Percentiles rank a stretch among this genome's conserved stretches.
Conservation (phyloP, 768 basidiomycete genomes). For the Coprinellus aureogranulatus region DNA sequence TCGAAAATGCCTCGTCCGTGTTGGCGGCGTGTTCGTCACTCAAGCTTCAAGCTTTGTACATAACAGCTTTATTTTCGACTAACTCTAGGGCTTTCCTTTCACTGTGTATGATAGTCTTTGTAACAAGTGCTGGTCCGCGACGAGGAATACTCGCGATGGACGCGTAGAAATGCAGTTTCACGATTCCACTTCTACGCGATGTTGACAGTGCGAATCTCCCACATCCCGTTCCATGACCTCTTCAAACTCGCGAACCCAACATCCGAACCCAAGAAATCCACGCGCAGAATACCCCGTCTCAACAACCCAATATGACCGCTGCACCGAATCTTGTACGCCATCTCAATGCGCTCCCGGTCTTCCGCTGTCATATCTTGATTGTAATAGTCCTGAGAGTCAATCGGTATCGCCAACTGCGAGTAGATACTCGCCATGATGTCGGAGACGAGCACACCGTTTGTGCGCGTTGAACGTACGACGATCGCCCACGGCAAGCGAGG, state of each 20-base stretch:
- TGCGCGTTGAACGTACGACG: slow-evolving; percentile 6
- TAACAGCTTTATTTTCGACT: no score
- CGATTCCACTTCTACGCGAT: background rate
- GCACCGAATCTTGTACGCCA: slow-evolving; percentile 9
- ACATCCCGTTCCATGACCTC: slow-evolving; percentile 4
- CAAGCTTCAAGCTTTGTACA: no score
- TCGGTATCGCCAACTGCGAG: slow-evolving; percentile 6
- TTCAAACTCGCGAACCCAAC: slow-evolving; percentile 7
- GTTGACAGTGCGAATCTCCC: slow-evolving; percentile 8
- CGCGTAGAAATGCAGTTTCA: background rate
- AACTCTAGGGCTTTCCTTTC: no score
- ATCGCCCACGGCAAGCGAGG: slow-evolving; percentile 16
- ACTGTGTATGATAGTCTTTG: no score
- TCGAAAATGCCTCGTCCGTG: no score
- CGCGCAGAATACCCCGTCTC: slow-evolving; percentile 1
- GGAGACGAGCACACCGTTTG: slow-evolving; percentile 10
- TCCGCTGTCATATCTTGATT: slow-evolving; percentile 11
- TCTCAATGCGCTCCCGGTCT: slow-evolving; percentile 13
- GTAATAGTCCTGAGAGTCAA: slow-evolving; percentile 12
- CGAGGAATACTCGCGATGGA: no score
- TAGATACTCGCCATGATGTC: slow-evolving; percentile 11
- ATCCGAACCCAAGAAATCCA: slow-evolving; percentile 4
- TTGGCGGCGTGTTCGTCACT: no score
- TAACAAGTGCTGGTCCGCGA: no score
- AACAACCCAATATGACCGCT: background rate